Conservation (phyloP, 768 basidiomycete genomes). For the Termitomyces sp. region DNA sequence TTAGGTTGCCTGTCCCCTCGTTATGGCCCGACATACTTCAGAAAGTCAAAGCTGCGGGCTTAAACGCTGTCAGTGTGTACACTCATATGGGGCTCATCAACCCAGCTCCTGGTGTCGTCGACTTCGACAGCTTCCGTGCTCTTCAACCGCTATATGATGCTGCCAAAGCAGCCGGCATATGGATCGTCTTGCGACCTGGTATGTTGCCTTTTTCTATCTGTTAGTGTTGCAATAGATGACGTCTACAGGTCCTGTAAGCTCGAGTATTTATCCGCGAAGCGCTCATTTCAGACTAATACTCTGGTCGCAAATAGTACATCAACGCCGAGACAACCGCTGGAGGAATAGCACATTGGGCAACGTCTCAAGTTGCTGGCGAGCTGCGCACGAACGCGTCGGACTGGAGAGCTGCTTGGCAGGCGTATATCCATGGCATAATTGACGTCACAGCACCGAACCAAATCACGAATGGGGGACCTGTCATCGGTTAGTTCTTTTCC, state of each 20-base stretch:
- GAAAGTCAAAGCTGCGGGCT: slow-evolving; percentile 74
- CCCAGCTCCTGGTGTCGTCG: slow-evolving; percentile 67
- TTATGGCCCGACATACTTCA: slow-evolving; percentile 82
- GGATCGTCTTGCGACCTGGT: slow-evolving; percentile 79
- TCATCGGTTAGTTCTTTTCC: slow-evolving; percentile 48
- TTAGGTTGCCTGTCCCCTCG: slow-evolving; percentile 72
- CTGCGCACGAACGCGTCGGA: slow-evolving; percentile 74
- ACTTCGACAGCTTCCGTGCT: slow-evolving; percentile 67
- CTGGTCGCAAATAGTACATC: slow-evolving; percentile 44
- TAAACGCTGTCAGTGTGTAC: slow-evolving; percentile 77
- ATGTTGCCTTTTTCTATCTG: slow-evolving; percentile 9
- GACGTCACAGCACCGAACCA: slow-evolving; percentile 57
- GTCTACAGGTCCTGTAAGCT: slow-evolving; percentile 34
- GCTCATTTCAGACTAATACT: not conserved
- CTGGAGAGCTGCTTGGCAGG: slow-evolving; percentile 66
- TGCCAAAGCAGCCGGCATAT: slow-evolving; percentile 68
- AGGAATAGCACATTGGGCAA: slow-evolving; percentile 67
- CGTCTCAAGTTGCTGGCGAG: slow-evolving; percentile 56
- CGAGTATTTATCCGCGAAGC: not conserved
- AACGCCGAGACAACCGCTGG: slow-evolving; percentile 82
- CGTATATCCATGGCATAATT: slow-evolving; percentile 66
- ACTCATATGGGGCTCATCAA: slow-evolving; percentile 77
- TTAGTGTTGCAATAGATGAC: not conserved
- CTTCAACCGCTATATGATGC: slow-evolving; percentile 70
- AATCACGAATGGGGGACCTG: slow-evolving; percentile 67